These are phyloP conservation scores for Furcasterigmium sp. DNA, from an alignment of 2,329 filamentous ascomycete species.

Conservation along the genomic window DNA sequence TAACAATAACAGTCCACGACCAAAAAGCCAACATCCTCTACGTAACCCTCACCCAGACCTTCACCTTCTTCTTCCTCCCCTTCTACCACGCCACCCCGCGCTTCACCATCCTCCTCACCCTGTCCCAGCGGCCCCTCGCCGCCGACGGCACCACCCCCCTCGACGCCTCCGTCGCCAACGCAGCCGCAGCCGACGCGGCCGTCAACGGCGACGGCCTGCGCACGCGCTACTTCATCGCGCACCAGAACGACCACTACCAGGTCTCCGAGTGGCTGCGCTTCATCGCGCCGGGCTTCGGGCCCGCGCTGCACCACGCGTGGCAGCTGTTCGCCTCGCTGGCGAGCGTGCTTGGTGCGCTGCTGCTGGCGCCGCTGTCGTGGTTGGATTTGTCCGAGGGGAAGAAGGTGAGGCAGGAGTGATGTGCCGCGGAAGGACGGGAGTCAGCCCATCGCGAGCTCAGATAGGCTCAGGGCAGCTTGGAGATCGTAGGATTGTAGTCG, in stretches of 20 bases:
- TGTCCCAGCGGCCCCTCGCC: constrained; percentile 39
- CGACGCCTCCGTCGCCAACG: constrained; percentile 12
- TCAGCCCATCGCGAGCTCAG: too few relatives aligned
- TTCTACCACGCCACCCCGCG: constrained; percentile 65
- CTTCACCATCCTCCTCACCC: constrained; percentile 62
- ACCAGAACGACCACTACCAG: constrained; percentile 81
- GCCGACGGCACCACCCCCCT: constrained; percentile 15
- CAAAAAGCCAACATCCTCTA: constrained; percentile 51
- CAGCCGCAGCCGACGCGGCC: constrained; percentile 1
- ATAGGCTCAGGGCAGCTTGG: too few relatives aligned
- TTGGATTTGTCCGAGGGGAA: constrained; percentile 5
- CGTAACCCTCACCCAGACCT: constrained; percentile 67
- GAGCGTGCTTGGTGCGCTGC: constrained; percentile 49
- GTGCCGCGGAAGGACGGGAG: neutral
- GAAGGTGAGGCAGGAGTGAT: constrained; percentile 1
- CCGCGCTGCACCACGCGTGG: constrained; percentile 48
- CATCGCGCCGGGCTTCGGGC: constrained; percentile 53
- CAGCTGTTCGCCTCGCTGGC: constrained; percentile 60
- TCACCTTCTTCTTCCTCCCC: constrained; percentile 72
- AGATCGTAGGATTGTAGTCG: too few relatives aligned
- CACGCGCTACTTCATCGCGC: constrained; percentile 63
- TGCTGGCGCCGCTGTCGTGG: constrained; percentile 8
- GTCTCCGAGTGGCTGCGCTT: constrained; percentile 72
- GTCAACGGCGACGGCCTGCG: constrained; percentile 7
- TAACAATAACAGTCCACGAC: constrained; percentile 9